A percentile compares a stretch with the other conserved stretches of the same genome.
These are phyloP conservation scores for Ampelocalamus luodianensis DNA, from an alignment of 176 grass and related monocot genomes.

Conservation along the genomic window DNA sequence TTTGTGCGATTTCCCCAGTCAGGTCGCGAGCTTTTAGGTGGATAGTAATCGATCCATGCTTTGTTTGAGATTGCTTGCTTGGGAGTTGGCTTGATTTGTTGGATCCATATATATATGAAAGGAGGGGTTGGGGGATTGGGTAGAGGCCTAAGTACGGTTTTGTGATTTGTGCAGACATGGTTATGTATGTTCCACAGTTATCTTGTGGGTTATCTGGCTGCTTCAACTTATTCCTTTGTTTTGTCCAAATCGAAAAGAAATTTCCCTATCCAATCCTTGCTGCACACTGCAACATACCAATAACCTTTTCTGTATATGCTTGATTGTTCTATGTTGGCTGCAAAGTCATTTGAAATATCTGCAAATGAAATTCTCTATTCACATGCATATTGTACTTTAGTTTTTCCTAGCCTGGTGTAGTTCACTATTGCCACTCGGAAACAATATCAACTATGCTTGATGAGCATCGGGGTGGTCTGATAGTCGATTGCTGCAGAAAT, in stretches of 20 bases:
- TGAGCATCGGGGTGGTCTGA: not conserved
- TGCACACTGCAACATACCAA: not conserved
- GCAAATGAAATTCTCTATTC: not conserved
- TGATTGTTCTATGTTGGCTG: constrained; percentile 1
- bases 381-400: not conserved
- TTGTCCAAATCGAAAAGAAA: not conserved
- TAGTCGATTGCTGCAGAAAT: constrained; percentile 6
- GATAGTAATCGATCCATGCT: constrained; percentile 18
- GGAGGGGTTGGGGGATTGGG: not conserved
- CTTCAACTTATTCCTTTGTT: not conserved
- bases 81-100: not conserved
- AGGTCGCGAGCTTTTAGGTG: not conserved
- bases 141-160: not conserved
- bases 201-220: not conserved
- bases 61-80: not conserved
- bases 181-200: not conserved
- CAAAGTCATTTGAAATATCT: constrained; percentile 14
- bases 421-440: not conserved
- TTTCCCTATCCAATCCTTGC: not conserved
- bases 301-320: not conserved
- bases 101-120: not conserved
- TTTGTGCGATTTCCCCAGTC: not conserved
- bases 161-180: not conserved
- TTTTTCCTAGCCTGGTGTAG: not conserved
- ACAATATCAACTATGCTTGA: not conserved